Conservation (phyloP, 2,329 filamentous ascomycete genomes). For the Trichothecium sympodiale region DNA sequence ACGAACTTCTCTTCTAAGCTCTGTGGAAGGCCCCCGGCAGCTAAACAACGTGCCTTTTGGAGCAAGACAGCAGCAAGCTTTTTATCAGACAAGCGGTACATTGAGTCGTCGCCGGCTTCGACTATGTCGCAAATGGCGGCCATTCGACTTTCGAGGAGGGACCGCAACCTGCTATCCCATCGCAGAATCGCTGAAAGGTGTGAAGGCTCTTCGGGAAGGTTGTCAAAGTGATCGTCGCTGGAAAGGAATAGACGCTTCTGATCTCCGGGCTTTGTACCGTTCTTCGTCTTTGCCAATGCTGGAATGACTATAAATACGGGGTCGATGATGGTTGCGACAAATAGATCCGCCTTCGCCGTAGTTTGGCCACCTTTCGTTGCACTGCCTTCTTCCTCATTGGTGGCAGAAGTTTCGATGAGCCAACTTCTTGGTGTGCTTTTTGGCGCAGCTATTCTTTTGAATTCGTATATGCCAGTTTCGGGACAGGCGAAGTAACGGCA, state of each 20-base stretch:
- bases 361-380: constrained; percentile 19
- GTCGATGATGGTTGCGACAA: constrained; percentile 75
- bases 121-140: constrained; percentile 67
- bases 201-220: constrained; percentile 38
- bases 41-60: constrained; percentile 61
- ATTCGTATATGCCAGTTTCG: constrained; percentile 52
- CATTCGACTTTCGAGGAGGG: constrained; percentile 53
- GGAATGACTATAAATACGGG: constrained; percentile 75
- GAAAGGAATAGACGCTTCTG: constrained; percentile 55
- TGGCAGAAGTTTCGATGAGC: constrained; percentile 35
- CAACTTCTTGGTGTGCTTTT: constrained; percentile 48
- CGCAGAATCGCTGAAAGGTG: constrained; percentile 49
- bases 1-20: constrained; percentile 86
- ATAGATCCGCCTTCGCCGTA: constrained; percentile 60
- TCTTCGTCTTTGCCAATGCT: constrained; percentile 41
- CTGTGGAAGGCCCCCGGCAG: constrained; percentile 52
- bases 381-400: constrained; percentile 3
- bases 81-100: constrained; percentile 68
- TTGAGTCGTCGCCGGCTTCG: constrained; percentile 69
- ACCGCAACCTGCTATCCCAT: constrained; percentile 30
- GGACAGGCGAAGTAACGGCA: constrained; percentile 53
- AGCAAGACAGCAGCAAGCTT: constrained; percentile 59
- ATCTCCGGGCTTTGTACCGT: constrained; percentile 29
- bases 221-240: constrained; percentile 62
- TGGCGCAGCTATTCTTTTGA: constrained; percentile 44